Base-by-base conservation (phyloP, 139 green algal species). In the Chara braunii region DNA sequence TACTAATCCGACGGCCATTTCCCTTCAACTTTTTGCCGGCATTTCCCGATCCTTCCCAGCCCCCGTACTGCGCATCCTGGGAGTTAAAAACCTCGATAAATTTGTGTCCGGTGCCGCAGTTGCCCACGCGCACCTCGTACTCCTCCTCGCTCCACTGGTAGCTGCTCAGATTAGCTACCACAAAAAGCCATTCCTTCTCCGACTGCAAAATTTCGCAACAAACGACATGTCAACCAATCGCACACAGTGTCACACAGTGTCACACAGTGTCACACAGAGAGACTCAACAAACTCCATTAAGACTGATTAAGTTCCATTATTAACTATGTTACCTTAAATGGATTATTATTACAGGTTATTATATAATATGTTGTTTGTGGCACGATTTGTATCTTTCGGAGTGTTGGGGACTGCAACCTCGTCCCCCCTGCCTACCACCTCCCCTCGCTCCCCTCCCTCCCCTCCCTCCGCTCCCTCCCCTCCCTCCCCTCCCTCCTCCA, bases 11-110 rank as follows among this genome's bases (percentile, higher is more conserved):
- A 24, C 12, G 24, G 11, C 48, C 48, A 9, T 28, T 9, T 26
- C 18, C 48, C 53, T 36, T 22, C 1, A 54, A 6, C 59, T 53
- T 54, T 14, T 5, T 43, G 36, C 29, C 60, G 28, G 45, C 45
- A 30, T 79, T 79, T 28, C 71, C 71, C 3, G 52, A 70, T 1
- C 14, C 42, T 29, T 51, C 51, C 71, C 71, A 79, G 5, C 71
- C 71, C 5, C 71, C 71, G 36, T 59, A 79, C 3, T 12, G 43
- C 2, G 33, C 52, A 11, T 43, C 52, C 53, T 79, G 71, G 43
- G 52, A 60, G 64, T 79, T 75, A 51, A 75, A 74, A 18, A 63
- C 23, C 64, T 79, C 64, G 22, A 40, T 37, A 26, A 48, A 74
- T 34, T n/a, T 28, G 23, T 31, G 4, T 24, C 51, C 37, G 43